Percentiles rank a stretch among this genome's conserved stretches.
These are phyloP conservation scores for Gautieria morchelliformis DNA, from an alignment of 768 basidiomycete genomes.

Conservation along the genomic window DNA sequence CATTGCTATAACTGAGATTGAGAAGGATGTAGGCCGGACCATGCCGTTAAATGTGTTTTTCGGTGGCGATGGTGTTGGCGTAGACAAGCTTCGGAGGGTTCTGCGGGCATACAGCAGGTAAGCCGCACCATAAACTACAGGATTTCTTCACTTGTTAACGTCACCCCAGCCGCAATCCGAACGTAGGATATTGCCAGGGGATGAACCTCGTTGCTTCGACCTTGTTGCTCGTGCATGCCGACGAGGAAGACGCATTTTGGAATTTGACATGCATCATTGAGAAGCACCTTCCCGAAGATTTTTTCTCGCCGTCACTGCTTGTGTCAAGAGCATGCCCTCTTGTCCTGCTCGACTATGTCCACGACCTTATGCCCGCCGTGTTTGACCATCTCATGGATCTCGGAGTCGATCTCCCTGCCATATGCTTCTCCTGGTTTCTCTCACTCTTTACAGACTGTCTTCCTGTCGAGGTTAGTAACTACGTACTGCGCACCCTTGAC, in stretches of 20 bases:
- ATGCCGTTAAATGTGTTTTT: constrained; percentile 96
- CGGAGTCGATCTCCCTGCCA: constrained; percentile 84
- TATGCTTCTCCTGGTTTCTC: constrained; percentile 98
- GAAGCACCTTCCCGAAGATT: constrained; percentile 80
- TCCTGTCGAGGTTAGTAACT: constrained; percentile 71
- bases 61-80: constrained; percentile 92
- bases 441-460: constrained; percentile 94
- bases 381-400: constrained; percentile 66
- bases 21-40: constrained; percentile 89
- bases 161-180: constrained; percentile 66
- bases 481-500: background rate
- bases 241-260: constrained; percentile 98
- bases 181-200: constrained; percentile 90
- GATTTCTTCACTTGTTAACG: background rate
- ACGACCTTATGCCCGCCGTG: constrained; percentile 65
- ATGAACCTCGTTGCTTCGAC: constrained; percentile 97
- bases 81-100: constrained; percentile 83
- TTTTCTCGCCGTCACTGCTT: constrained; percentile 86
- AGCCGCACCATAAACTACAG: constrained; percentile 18
- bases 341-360: constrained; percentile 82
- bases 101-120: constrained; percentile 88
- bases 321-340: constrained; percentile 92
- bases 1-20: constrained; percentile 66
- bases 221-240: constrained; percentile 80
- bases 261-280: constrained; percentile 84